Evolutionary conservation across 139 green algal genomes (phyloP).

Genomic region (Picochlorum sp.): DNA sequence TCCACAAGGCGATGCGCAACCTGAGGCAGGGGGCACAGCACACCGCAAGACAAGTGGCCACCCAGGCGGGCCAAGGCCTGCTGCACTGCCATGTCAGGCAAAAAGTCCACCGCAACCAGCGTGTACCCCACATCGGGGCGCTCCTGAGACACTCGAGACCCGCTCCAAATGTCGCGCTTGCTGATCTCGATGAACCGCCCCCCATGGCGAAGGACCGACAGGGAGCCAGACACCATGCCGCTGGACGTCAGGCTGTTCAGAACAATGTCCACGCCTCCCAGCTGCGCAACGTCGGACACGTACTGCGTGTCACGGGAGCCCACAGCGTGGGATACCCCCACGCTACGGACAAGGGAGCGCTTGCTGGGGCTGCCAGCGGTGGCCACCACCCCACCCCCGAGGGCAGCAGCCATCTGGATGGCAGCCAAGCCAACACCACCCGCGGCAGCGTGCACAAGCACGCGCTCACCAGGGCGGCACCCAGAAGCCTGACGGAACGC

Average conservation of each 20-base stretch:
- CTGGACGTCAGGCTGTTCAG: slow-evolving; percentile 73
- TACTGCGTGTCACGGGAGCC: slow-evolving; percentile 55
- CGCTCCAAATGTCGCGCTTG: slow-evolving; percentile 82
- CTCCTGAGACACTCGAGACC: slow-evolving; percentile 38
- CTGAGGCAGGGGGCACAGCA: slow-evolving; percentile 32
- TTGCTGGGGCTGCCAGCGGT: slow-evolving; percentile 64
- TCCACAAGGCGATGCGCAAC: slow-evolving; percentile 26
- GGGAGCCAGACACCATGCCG: slow-evolving; percentile 46
- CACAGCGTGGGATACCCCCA: slow-evolving; percentile 30
- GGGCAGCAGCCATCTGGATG: slow-evolving; percentile 30
- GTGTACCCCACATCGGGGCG: slow-evolving; percentile 61
- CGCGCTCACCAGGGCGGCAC: slow-evolving; percentile 14
- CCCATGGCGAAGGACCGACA: background rate
- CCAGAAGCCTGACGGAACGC: slow-evolving; percentile 31
- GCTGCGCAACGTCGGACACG: slow-evolving; percentile 31
- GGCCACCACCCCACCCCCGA: slow-evolving; percentile 30
- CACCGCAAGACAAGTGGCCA: slow-evolving; percentile 28
- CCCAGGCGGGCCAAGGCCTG: slow-evolving; percentile 18
- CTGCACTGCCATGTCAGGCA: slow-evolving; percentile 40
- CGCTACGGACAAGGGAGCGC: slow-evolving; percentile 39
- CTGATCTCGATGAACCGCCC: slow-evolving; percentile 71
- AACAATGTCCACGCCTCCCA: slow-evolving; percentile 51
- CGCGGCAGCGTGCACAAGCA: slow-evolving; percentile 40
- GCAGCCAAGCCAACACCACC: slow-evolving; percentile 57
- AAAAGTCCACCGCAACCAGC: slow-evolving; percentile 77